A percentile compares a stretch with the other conserved stretches of the same genome.
These are phyloP conservation scores for Sungouiozyma ichnusensis DNA, from an alignment of 805 yeast species.

Conservation along the genomic window DNA sequence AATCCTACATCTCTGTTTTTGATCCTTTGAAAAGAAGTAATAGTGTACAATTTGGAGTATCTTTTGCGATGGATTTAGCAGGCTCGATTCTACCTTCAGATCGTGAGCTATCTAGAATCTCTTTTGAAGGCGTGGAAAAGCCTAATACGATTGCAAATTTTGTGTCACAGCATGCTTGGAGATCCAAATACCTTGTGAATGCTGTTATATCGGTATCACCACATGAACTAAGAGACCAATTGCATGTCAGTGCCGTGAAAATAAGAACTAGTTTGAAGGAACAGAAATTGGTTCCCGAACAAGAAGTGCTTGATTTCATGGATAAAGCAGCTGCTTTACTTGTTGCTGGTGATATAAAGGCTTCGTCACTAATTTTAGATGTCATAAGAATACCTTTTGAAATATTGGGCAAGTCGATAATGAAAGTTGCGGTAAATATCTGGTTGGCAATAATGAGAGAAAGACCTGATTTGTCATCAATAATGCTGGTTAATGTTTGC, in stretches of 20 bases:
- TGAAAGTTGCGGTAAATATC: slow-evolving; percentile 57
- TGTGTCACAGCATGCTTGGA: slow-evolving; percentile 69
- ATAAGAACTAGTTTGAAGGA: slow-evolving; percentile 15
- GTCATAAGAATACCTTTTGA: slow-evolving; percentile 64
- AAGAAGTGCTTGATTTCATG: slow-evolving; percentile 33
- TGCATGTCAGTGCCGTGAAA: slow-evolving; percentile 9
- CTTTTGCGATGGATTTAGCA: slow-evolving; percentile 86
- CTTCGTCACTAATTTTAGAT: slow-evolving; percentile 34
- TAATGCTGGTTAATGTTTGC: slow-evolving; percentile 60
- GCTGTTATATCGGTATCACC: slow-evolving; percentile 24
- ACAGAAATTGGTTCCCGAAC: slow-evolving; percentile 17
- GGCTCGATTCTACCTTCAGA: slow-evolving; percentile 60
- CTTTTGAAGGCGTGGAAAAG: slow-evolving; percentile 28
- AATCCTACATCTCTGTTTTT: slow-evolving; percentile 55
- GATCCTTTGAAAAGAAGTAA: slow-evolving; percentile 29
- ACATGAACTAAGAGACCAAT: slow-evolving; percentile 18
- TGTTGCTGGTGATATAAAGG: slow-evolving; percentile 28
- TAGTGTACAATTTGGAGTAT: slow-evolving; percentile 64
- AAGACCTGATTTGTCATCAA: slow-evolving; percentile 43
- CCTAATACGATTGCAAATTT: slow-evolving; percentile 61
- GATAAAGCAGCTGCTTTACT: slow-evolving; percentile 36
- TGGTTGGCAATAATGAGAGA: slow-evolving; percentile 77
- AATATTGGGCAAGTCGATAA: slow-evolving; percentile 45
- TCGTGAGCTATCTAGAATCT: slow-evolving; percentile 47
- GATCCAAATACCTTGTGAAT: slow-evolving; percentile 34